Percentiles rank a stretch among this genome's conserved stretches.
Evolutionary conservation across 805 yeast genomes (phyloP).

Genomic region (Kazachstania africana): DNA sequence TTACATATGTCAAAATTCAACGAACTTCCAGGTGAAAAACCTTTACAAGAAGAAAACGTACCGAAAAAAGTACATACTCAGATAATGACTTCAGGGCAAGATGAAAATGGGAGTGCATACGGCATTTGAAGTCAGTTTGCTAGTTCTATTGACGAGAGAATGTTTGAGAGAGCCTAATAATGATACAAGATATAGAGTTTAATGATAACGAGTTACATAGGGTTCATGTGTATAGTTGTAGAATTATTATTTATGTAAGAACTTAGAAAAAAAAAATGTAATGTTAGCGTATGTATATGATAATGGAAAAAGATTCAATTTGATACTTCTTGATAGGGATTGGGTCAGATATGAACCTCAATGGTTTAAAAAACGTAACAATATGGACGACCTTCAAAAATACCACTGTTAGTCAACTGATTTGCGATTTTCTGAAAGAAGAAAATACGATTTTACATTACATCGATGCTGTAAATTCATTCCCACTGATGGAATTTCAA

Average conservation of each 20-base stretch:
- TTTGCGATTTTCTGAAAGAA: no score
- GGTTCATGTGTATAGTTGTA: neutral
- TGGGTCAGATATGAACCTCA: no score
- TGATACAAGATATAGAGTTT: neutral
- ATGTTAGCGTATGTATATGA: no score
- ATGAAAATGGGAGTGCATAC: neutral
- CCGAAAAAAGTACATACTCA: neutral
- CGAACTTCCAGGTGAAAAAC: constrained; percentile 26
- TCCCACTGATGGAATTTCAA: constrained; percentile 20
- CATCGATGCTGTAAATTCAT: constrained; percentile 22
- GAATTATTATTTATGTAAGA: neutral
- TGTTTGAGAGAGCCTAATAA: neutral
- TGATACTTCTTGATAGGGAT: no score
- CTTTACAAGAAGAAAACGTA: neutral
- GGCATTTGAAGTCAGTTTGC: neutral
- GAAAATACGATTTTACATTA: no score
- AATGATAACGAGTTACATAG: neutral
- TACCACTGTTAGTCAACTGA: no score
- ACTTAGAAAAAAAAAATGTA: no score
- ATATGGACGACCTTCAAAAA: no score
- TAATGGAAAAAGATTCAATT: no score
- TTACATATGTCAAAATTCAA: constrained; percentile 44
- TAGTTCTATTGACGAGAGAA: no score
- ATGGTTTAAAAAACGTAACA: no score
- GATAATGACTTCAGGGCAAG: neutral